Percentiles rank a stretch among this genome's conserved stretches.
Conservation (phyloP, 2,329 filamentous ascomycete genomes). For the Myriosclerotinia duriaeana region DNA sequence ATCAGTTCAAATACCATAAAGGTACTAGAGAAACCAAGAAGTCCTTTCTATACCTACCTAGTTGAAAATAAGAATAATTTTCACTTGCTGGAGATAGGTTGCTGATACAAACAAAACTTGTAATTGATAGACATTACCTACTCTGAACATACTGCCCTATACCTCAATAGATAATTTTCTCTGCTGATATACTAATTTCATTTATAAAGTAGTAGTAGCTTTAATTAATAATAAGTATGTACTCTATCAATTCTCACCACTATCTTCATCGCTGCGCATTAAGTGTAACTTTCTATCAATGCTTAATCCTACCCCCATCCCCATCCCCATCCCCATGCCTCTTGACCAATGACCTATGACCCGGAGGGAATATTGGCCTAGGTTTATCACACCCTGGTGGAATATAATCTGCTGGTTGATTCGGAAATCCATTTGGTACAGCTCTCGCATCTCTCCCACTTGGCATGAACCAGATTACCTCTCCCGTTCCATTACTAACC, state of each 20-base stretch:
- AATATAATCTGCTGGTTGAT: neutral
- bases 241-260: neutral
- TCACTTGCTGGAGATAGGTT: no score
- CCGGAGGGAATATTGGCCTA: neutral
- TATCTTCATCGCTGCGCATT: no score
- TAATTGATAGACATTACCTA: neutral
- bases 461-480: neutral
- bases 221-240: neutral
- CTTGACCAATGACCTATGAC: neutral
- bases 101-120: no score
- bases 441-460: neutral
- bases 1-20: no score
- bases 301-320: no score
- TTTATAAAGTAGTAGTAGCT: neutral
- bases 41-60: no score
- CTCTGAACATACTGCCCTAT: no score
- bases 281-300: no score
- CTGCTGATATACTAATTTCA: neutral
- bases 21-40: no score
- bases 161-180: neutral
- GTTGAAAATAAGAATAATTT: no score
- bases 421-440: slow-evolving; percentile 1
- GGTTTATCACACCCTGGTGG: neutral
- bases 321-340: neutral
- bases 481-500: neutral